These are phyloP conservation scores for Fusarium anguioides DNA, from an alignment of 2,329 filamentous ascomycete genomes.

Conservation along the genomic window DNA sequence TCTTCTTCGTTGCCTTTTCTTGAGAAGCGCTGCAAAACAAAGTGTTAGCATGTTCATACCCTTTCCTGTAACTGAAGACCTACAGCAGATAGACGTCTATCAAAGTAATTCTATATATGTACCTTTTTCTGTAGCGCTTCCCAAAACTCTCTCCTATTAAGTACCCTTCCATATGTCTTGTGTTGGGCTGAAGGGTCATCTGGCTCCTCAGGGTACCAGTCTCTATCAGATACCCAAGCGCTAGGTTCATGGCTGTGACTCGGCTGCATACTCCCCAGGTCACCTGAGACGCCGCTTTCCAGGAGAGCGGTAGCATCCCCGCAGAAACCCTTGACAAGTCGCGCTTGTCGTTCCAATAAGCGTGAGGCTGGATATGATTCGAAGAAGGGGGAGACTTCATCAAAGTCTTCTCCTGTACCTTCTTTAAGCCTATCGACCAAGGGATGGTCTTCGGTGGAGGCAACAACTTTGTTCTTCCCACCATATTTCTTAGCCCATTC, in stretches of 20 bases:
- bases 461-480: not conserved
- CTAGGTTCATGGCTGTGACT: not conserved
- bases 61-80: too few species aligned
- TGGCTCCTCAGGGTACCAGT: not conserved
- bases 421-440: not conserved
- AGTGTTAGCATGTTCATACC: not conserved
- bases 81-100: too few species aligned
- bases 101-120: not conserved
- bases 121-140: conserved; percentile 1
- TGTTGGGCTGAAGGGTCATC: too few species aligned
- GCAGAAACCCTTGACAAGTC: not conserved
- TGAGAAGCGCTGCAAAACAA: not conserved
- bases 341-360: not conserved
- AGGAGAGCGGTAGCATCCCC: not conserved
- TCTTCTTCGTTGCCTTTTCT: not conserved
- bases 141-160: not conserved
- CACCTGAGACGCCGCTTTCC: not conserved
- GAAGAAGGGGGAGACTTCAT: not conserved
- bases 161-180: not conserved
- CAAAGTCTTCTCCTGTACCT: not conserved
- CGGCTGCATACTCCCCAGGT: not conserved
- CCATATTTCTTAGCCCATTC: conserved; percentile 1
- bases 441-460: not conserved
- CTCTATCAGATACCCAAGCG: conserved; percentile 15
- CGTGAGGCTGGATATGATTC: not conserved